Base-by-base conservation (phyloP, 2,329 filamentous ascomycete species). In the Torrubiellomyces zombiae region DNA sequence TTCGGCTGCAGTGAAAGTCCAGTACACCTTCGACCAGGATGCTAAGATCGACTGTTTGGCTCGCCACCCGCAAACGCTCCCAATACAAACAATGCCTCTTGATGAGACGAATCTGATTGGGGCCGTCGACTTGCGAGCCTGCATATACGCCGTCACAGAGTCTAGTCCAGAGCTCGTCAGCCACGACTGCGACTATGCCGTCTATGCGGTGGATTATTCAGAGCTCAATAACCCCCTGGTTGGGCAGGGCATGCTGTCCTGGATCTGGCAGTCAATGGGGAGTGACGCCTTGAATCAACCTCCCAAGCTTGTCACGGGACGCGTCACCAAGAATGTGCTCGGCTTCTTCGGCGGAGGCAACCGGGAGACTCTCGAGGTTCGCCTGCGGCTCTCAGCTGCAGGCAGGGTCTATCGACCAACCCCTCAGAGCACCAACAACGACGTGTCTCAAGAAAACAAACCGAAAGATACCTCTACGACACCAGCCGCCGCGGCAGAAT, bases 191-290 rank as follows among this genome's bases (percentile, higher is more conserved):
- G 85, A 98, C 54, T 98, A 89, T 53, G 89, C 83, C n/a, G 74
- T 98, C 28, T 98, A 98, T 52, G 83, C 86, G 16, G 81, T 82
- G 56, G 89, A 98, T 50, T 95, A 86, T 50, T 94, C 89, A 9
- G 89, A 98, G 53, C 79, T 80, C 35, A 85, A 94, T 44, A 81
- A 75, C 11, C 89, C 91, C 26, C 63, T 95, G 28, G 86, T 94
- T 14, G 89, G 89, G 13, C 86, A 98, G 51, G 89, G 91, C 26
- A 81, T 95, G 73, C 61, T 98, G 12, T 95, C 89, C 18, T 77
- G 78, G 67, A 71, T 75, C 13, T 60, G 95, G 22, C 69, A 44
- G 43, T 45, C 51, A 3, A 42, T 54, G 35, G 38, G 39, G 14
- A 35, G 37, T 17, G 40, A 50, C 14, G 32, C 37, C 57, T 11